Evolutionary conservation across 129 eudicot species (phyloP).

Genomic region (Cynara cardunculus): DNA sequence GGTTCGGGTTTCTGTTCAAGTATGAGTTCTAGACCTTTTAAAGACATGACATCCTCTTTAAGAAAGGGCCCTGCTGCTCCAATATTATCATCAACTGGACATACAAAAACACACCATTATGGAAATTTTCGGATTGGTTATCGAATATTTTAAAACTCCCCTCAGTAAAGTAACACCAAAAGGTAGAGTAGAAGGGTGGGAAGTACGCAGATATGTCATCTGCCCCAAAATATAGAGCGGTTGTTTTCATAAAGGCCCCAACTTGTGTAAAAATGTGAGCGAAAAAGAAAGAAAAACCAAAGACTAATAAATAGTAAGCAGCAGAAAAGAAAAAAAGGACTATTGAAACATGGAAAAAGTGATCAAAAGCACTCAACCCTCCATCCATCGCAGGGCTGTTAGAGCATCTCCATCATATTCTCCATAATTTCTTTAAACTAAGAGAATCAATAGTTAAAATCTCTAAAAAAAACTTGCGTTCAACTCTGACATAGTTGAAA

Average conservation of each 20-base stretch:
- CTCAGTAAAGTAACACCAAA: not conserved
- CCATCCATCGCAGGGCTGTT: not conserved
- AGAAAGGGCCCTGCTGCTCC: constrained; percentile 49
- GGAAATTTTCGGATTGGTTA: not conserved
- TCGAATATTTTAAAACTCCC: not conserved
- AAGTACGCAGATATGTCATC: no score
- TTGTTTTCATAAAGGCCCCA: not conserved
- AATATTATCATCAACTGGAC: constrained; percentile 38
- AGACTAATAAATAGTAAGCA: no score
- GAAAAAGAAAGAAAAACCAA: no score
- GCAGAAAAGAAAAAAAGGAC: no score
- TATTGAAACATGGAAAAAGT: not conserved
- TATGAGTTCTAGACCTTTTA: constrained; percentile 52
- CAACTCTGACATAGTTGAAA: no score
- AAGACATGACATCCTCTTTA: constrained; percentile 58
- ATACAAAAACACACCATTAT: not conserved
- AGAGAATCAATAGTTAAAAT: no score
- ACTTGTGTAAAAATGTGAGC: not conserved
- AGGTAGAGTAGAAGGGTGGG: not conserved
- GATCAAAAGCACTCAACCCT: not conserved
- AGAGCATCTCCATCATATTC: not conserved
- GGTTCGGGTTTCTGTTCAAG: constrained; percentile 34
- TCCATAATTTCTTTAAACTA: no score
- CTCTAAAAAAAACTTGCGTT: no score
- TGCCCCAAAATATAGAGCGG: not conserved